phyloP scores from a whole-genome alignment of 129 eudicot species.

The Helichrysum umbraculigerum region DNA sequence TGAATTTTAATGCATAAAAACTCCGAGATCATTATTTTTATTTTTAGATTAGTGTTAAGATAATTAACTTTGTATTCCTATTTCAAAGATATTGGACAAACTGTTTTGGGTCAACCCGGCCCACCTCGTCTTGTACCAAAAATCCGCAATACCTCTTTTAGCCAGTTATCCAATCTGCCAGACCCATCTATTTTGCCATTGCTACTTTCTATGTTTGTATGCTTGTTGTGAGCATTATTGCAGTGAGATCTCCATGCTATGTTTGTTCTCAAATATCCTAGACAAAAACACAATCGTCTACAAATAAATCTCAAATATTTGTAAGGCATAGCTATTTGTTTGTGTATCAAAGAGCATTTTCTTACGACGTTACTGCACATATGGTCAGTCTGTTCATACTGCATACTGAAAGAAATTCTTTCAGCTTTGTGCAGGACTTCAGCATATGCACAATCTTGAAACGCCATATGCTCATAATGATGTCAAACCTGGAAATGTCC shows the following conservation, averaged over 20 bases:
- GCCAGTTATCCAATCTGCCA: not conserved
- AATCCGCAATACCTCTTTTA: not conserved
- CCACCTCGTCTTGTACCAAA: not conserved
- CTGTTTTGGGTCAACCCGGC: not conserved
- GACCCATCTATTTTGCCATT: not conserved
- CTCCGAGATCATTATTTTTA: not conserved
- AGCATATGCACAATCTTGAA: conserved; percentile 90
- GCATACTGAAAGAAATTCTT: not conserved
- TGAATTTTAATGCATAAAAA: not conserved
- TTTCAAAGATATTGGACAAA: not conserved
- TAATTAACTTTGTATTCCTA: too few species aligned
- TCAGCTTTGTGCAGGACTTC: conserved; percentile 97
- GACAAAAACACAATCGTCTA: not conserved
- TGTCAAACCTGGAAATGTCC: conserved; percentile 91
- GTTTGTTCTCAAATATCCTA: not conserved
- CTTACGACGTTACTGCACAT: not conserved
- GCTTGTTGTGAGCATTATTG: not conserved
- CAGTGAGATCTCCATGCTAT: not conserved
- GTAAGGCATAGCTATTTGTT: conserved; percentile 10
- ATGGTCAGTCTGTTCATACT: not conserved
- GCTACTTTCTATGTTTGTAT: not conserved
- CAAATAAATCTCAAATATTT: not conserved
- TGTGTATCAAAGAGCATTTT: not conserved
- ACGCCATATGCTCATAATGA: conserved; percentile 97
- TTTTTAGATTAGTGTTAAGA: too few species aligned